Base-by-base conservation (phyloP, 83 land plant genomes). In the Picea mariana region DNA sequence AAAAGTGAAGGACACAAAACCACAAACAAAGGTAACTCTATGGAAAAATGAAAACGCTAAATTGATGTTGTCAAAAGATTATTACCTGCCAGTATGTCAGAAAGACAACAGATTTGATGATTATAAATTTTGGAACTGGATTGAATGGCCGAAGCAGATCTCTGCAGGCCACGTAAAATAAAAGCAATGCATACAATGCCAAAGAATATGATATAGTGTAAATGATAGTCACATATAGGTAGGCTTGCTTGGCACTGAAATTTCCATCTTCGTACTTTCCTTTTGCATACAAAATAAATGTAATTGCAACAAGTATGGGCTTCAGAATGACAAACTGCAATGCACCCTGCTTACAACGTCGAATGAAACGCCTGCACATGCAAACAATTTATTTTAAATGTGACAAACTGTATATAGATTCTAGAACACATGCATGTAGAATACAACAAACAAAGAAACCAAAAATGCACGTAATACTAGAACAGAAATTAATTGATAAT, bases 71-170 rank as follows among this genome's bases (percentile, higher is more conserved):
- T 11, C 17, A 82, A 61, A 34, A 75, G 40, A 24, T 40, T 55
- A 52, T 62, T 87, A 96, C 99, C 98, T 97, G 99, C 99, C 99
- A 97, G 85, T 95, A 97, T 59, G 99, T 97, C 62, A 97, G 90
- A 81, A 97, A 97, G 44, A 97, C 99, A 23, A 97, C 98, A 9
- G 98, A 97, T 72, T 97, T 97, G 73, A 97, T 97, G 77, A 97
- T 85, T 75, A 97, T 75, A 79, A 97, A 97, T 86, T 97, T 97
- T 18, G 99, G 99, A 58, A 97, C 95, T 61, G 99, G 99, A 84
- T 90, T 94, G 83, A 95, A 95, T 38, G 99, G 99, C 78, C 93
- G 86, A 85, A 97, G 92, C 61, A 97, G 87, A 86, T 95, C 98
- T 82, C 84, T 92, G 90, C 98, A 97, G 12, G 98, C 98, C 82